phyloP scores from a whole-genome alignment of 1,139 yeast species.

The Kodamaea plutei region DNA sequence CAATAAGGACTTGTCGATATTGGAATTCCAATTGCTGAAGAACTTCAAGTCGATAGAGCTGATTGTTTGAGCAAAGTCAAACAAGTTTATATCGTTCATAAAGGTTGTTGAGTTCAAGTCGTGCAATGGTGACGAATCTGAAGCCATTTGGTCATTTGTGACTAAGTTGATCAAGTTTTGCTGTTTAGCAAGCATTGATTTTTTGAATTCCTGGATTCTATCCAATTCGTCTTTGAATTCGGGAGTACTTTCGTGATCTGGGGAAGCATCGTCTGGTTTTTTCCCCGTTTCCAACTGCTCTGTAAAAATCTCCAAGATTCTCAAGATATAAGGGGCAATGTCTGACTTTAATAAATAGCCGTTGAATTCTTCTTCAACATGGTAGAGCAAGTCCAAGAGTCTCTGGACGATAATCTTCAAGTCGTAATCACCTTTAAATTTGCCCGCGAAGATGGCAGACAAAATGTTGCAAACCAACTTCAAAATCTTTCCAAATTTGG shows the following conservation, averaged over 20 bases:
- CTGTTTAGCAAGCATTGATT: conserved; percentile 32
- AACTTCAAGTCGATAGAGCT: conserved; percentile 56
- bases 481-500: conserved; percentile 53
- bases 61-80: conserved; percentile 51
- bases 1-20: conserved; percentile 44
- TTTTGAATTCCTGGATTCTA: conserved; percentile 24
- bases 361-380: conserved; percentile 31
- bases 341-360: conserved; percentile 40
- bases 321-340: conserved; percentile 37
- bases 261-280: conserved; percentile 6
- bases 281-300: conserved; percentile 13
- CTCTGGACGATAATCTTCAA: conserved; percentile 13
- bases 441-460: conserved; percentile 17
- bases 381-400: conserved; percentile 22
- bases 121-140: conserved; percentile 23
- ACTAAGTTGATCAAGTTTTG: conserved; percentile 33
- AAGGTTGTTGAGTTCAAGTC: conserved; percentile 37
- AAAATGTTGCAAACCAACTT: conserved; percentile 29
- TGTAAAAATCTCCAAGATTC: conserved; percentile 28
- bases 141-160: conserved; percentile 11
- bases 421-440: conserved; percentile 21
- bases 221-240: conserved; percentile 4
- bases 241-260: too few species aligned
- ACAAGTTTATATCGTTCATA: conserved; percentile 39
- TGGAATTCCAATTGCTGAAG: conserved; percentile 70